A percentile compares a stretch with the other conserved stretches of the same genome.
These are phyloP conservation scores for Microdochium bolleyi DNA, from an alignment of 2,329 filamentous ascomycete genomes.

Conservation along the genomic window DNA sequence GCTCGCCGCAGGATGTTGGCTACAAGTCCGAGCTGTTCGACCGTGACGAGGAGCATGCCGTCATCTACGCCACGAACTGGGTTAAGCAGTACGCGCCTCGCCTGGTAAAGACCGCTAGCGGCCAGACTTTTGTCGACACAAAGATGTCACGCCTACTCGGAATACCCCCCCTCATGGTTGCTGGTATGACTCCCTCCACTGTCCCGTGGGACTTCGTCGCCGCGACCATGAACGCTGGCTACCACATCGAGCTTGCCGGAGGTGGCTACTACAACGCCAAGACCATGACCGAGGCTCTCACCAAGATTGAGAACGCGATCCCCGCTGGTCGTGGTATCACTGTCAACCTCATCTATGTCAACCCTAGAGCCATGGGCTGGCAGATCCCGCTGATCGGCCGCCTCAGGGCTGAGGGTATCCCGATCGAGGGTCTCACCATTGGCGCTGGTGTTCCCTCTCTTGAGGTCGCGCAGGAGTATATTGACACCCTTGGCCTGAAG, in stretches of 20 bases:
- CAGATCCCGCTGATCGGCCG: conserved; percentile 79
- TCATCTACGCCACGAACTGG: conserved; percentile 95
- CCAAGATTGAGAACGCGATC: conserved; percentile 77
- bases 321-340: conserved; percentile 81
- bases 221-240: conserved; percentile 90
- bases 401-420: conserved; percentile 75
- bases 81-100: conserved; percentile 95
- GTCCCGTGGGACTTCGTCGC: conserved; percentile 89
- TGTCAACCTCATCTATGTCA: conserved; percentile 87
- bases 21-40: conserved; percentile 99
- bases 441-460: conserved; percentile 91
- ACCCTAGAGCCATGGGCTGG: conserved; percentile 83
- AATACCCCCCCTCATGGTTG: conserved; percentile 80
- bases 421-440: conserved; percentile 87
- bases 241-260: conserved; percentile 83
- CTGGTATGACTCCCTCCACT: conserved; percentile 88
- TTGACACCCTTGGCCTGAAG: conserved; percentile 84
- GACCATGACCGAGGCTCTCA: conserved; percentile 74
- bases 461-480: conserved; percentile 89
- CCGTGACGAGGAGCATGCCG: conserved; percentile 86
- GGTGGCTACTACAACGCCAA: conserved; percentile 83
- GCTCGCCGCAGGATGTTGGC: conserved; percentile 81
- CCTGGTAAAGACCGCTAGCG: conserved; percentile 80
- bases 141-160: conserved; percentile 89
- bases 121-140: conserved; percentile 88